Evolutionary conservation across 805 yeast species (phyloP).

Genomic region (Schwanniomyces vanrijiae): DNA sequence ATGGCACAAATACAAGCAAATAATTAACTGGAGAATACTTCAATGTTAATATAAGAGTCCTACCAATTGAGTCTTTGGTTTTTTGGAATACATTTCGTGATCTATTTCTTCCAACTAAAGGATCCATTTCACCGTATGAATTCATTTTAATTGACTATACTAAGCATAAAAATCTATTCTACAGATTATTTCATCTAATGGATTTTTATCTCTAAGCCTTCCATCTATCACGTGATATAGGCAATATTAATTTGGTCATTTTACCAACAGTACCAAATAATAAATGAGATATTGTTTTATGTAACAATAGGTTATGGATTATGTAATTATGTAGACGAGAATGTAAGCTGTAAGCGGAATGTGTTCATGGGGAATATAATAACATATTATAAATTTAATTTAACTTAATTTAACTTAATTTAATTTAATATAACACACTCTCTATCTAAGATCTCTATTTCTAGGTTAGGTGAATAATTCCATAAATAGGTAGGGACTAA

Average conservation of each 20-base stretch:
- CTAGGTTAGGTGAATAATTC: slow-evolving; percentile 30
- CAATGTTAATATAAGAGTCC: slow-evolving; percentile 26
- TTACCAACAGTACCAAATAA: neutral
- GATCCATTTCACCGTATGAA: slow-evolving; percentile 8
- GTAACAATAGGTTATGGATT: neutral
- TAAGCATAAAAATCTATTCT: neutral
- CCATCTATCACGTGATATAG: neutral
- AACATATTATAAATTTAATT: too few relatives aligned
- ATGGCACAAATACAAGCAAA: slow-evolving; percentile 79
- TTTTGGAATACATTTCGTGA: neutral
- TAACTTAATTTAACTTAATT: too few relatives aligned
- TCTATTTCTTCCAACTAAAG: slow-evolving; percentile 8
- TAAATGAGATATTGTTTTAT: neutral
- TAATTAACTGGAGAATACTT: slow-evolving; percentile 72
- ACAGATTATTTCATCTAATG: neutral
- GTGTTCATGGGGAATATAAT: too few relatives aligned
- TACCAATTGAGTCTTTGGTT: slow-evolving; percentile 8
- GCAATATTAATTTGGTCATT: neutral
- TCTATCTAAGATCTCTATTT: neutral
- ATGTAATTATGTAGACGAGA: too few relatives aligned
- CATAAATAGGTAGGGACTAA: slow-evolving; percentile 71
- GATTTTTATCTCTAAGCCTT: neutral
- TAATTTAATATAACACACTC: neutral
- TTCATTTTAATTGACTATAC: slow-evolving; percentile 5
- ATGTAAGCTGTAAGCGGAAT: too few relatives aligned